Evolutionary conservation across 805 yeast genomes (phyloP).

Genomic region (Suhomyces pyralidae): DNA sequence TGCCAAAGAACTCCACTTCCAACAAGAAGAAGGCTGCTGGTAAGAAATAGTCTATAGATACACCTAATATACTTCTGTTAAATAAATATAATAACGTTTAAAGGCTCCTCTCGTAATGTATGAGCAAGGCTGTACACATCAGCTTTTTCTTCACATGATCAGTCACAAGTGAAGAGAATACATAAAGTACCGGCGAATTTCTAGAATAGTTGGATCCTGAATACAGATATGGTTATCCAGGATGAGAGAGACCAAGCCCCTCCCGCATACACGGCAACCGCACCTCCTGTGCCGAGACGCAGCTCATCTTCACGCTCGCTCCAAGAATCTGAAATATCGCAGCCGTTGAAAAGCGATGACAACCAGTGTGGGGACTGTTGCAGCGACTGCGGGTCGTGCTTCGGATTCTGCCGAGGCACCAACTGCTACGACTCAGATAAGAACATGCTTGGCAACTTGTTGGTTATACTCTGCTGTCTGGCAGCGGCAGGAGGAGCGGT

Average conservation of each 20-base stretch:
- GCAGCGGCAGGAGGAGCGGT: neutral
- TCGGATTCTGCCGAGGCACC: slow-evolving; percentile 8
- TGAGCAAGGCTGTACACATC: neutral
- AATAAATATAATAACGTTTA: neutral
- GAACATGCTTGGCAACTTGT: slow-evolving; percentile 4
- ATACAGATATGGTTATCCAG: neutral
- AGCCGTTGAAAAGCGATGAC: slow-evolving; percentile 6
- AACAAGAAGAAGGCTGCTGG: slow-evolving; percentile 47
- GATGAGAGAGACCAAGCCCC: neutral
- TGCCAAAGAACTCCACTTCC: slow-evolving; percentile 92
- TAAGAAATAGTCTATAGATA: slow-evolving; percentile 1
- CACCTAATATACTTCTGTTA: neutral
- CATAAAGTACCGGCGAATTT: neutral
- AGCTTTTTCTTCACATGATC: neutral
- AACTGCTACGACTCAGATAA: slow-evolving; percentile 11
- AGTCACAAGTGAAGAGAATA: neutral
- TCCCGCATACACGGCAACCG: slow-evolving; percentile 8
- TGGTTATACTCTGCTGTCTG: slow-evolving; percentile 5
- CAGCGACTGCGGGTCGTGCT: slow-evolving; percentile 11
- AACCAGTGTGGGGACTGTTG: slow-evolving; percentile 14
- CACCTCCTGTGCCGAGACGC: slow-evolving; percentile 4
- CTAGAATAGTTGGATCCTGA: neutral
- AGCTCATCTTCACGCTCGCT: slow-evolving; percentile 7
- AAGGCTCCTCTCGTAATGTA: neutral
- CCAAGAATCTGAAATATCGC: slow-evolving; percentile 13